phyloP scores from a whole-genome alignment of 805 yeast species.

The Candida vartiovaarae region DNA sequence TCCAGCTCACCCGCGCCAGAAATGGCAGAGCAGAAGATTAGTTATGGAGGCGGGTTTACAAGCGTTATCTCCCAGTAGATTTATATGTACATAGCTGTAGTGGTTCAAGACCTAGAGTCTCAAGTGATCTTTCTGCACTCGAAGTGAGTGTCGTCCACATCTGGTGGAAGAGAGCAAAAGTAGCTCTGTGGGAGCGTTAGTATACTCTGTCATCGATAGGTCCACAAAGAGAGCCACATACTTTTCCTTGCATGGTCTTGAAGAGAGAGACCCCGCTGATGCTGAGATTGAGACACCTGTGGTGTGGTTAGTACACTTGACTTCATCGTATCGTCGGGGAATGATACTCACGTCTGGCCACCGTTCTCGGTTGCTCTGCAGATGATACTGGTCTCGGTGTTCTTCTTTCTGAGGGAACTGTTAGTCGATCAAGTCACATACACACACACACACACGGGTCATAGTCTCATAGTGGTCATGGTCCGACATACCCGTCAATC shows the following conservation, averaged over 20 bases:
- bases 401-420: conserved; percentile 11
- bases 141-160: conserved; percentile 42
- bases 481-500: conserved; percentile 19
- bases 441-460: neutral
- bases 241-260: conserved; percentile 40
- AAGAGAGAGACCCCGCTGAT: conserved; percentile 36
- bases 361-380: conserved; percentile 38
- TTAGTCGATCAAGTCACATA: neutral
- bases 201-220: neutral
- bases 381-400: conserved; percentile 30
- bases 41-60: too few species aligned
- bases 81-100: too few species aligned
- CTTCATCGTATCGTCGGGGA: too few species aligned
- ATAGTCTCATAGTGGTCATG: neutral
- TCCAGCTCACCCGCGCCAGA: too few species aligned
- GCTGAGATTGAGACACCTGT: conserved; percentile 37
- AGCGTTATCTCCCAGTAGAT: too few species aligned
- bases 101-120: neutral
- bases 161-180: conserved; percentile 43
- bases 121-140: conserved; percentile 38
- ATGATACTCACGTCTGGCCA: conserved; percentile 29
- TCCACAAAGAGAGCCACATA: neutral
- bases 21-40: too few species aligned
- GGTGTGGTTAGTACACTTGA: neutral
- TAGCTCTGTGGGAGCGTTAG: conserved; percentile 26